Conservation (phyloP, 106 monocot species). For the Dendrobium chrysotoxum region DNA sequence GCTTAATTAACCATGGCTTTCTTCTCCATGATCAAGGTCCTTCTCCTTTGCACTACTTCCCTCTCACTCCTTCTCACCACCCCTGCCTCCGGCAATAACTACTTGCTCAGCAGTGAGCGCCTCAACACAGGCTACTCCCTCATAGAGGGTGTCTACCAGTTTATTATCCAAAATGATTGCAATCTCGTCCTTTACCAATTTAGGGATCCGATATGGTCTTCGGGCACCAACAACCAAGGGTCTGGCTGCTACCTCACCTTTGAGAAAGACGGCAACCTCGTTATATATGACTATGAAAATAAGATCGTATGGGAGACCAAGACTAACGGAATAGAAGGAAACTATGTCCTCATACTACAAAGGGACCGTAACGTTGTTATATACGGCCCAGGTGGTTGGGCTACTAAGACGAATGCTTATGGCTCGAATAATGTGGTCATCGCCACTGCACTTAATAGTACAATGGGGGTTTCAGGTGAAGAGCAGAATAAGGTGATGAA, state of each 20-base stretch:
- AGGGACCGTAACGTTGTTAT: constrained; percentile 14
- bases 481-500: too few relatives aligned
- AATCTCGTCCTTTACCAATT: constrained; percentile 11
- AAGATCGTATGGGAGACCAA: constrained; percentile 11
- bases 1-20: too few relatives aligned
- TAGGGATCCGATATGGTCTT: not conserved
- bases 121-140: constrained; percentile 6
- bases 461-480: too few relatives aligned
- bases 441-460: too few relatives aligned
- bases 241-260: not conserved
- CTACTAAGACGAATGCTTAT: not conserved
- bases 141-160: not conserved
- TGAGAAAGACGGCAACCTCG: constrained; percentile 18
- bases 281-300: constrained; percentile 6
- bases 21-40: too few relatives aligned
- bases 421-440: too few relatives aligned
- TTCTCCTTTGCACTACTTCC: too few relatives aligned
- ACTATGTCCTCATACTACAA: constrained; percentile 18
- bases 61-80: too few relatives aligned
- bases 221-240: constrained; percentile 1
- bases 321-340: not conserved
- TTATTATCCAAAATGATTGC: not conserved
- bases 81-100: not conserved
- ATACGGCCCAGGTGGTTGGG: constrained; percentile 10
- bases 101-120: not conserved